Conservation (phyloP, 2,329 filamentous ascomycete genomes). For the Nannizziopsis arthrosporioides region DNA sequence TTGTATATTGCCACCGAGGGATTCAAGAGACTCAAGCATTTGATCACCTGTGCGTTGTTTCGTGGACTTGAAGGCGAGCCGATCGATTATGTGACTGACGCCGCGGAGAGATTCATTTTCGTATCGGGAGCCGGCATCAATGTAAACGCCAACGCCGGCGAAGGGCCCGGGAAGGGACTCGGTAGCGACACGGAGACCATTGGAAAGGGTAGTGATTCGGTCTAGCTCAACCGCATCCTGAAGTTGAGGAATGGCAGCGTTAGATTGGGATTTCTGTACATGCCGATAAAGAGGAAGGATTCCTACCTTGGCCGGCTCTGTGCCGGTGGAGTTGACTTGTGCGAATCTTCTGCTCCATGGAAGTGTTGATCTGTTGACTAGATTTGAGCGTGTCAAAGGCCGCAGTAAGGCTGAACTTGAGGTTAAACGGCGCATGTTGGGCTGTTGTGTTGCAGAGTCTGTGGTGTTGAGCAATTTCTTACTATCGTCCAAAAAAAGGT, state of each 20-base stretch:
- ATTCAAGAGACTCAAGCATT: conserved; percentile 79
- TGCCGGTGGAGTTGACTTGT: background rate
- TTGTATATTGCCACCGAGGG: conserved; percentile 87
- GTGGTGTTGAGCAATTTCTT: background rate
- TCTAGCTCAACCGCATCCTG: conserved; percentile 84
- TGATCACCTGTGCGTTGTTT: conserved; percentile 59
- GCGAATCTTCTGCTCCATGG: background rate
- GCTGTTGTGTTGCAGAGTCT: background rate
- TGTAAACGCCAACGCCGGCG: conserved; percentile 86
- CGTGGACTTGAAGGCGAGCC: conserved; percentile 87
- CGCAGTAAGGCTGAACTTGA: background rate
- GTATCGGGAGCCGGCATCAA: conserved; percentile 89
- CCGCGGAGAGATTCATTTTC: conserved; percentile 76
- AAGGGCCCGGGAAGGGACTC: conserved; percentile 92
- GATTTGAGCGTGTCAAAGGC: background rate
- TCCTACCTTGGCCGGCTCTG: background rate
- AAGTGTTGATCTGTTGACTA: background rate
- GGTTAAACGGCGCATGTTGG: conserved; percentile 9
- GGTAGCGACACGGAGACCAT: conserved; percentile 87
- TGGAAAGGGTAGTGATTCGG: conserved; percentile 73
- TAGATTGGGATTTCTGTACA: background rate
- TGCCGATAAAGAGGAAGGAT: background rate
- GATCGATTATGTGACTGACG: conserved; percentile 91
- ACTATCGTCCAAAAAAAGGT: background rate
- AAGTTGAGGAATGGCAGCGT: background rate